Evolutionary conservation across 148 eudicot genomes (phyloP), one percentile per base, ranked within the genome.

Genomic region (Dysphania ambrosioides): DNA sequence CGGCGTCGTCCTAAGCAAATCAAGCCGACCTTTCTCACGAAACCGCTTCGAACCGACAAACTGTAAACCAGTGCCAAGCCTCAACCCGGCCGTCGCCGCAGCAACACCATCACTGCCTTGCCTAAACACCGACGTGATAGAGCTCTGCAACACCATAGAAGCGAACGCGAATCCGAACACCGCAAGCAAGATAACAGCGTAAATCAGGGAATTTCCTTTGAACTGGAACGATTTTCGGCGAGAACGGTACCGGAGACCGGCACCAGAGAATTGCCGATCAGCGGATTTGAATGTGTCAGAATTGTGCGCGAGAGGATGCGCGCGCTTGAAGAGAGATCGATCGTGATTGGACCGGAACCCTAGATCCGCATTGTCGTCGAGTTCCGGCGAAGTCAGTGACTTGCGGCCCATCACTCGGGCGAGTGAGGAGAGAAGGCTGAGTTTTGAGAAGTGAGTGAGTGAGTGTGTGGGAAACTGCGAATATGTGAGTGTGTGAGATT

Each of bases 101-200:
- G 80, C 76, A 55, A 85, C 88, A 11, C 78, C 81, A 79, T 79
- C 87, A 38, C 82, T 58, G 8, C 87, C 87, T 42, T 74, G 85
- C 40, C 88, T 64, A 41, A 88, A 85, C 70, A 87, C 84, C 72
- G 86, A 77, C n/a, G 84, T 83, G 44, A 93, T 91, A 29, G 94
- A 91, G 82, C 87, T 89, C 85, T 93, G 98, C 74, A 93, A 49
- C 73, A 93, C 84, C 80, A 93, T 82, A 13, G 94, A 86, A 49
- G 90, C 97, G 64, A 89, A 66, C 18, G 91, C 91, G 31, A 93
- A 91, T 21, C 73, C 82, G 44, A 88, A 89, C 15, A 93, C 84
- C 0, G 89, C 90, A 1, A 89, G 36, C 36, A 93, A 79, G 35
- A 89, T 68, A 36, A 80, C 83, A n/a, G 75, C 69, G 72, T 93